Conservation (phyloP, 2,329 filamentous ascomycete genomes). For the Fusarium sororula region DNA sequence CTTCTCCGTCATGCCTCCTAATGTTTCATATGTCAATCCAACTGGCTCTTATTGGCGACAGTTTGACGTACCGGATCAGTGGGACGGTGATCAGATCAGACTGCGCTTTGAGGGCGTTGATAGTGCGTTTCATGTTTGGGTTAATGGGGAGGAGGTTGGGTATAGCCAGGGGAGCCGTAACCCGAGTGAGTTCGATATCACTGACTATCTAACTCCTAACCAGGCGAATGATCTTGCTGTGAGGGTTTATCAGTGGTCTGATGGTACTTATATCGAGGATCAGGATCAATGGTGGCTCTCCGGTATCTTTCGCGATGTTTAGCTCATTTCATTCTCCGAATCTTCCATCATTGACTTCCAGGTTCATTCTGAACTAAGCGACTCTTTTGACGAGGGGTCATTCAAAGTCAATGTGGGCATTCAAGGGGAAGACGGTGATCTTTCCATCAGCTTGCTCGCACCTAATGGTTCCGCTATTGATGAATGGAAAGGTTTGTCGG, state of each 20-base stretch:
- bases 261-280: conserved; percentile 78
- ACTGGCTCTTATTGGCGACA: conserved; percentile 69
- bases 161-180: conserved; percentile 79
- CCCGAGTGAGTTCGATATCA: conserved; percentile 77
- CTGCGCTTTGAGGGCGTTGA: conserved; percentile 80
- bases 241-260: conserved; percentile 76
- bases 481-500: conserved; percentile 33
- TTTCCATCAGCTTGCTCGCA: too few relatives aligned
- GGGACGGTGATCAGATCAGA: conserved; percentile 65
- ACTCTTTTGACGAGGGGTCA: conserved; percentile 62
- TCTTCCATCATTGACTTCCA: conserved; percentile 50
- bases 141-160: conserved; percentile 74
- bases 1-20: conserved; percentile 72
- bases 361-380: conserved; percentile 65
- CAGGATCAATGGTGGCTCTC: conserved; percentile 74
- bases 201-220: conserved; percentile 55
- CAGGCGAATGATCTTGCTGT: conserved; percentile 68
- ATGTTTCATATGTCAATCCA: conserved; percentile 71
- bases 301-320: conserved; percentile 74
- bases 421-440: conserved; percentile 57
- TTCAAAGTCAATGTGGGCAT: conserved; percentile 59
- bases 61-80: conserved; percentile 61
- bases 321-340: conserved; percentile 68
- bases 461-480: conserved; percentile 43
- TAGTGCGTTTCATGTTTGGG: conserved; percentile 74